Evolutionary conservation across 495 filamentous ascomycete species (phyloP), one percentile per base, ranked within the genome.

Genomic region (Hypomontagnella submonticulosa): DNA sequence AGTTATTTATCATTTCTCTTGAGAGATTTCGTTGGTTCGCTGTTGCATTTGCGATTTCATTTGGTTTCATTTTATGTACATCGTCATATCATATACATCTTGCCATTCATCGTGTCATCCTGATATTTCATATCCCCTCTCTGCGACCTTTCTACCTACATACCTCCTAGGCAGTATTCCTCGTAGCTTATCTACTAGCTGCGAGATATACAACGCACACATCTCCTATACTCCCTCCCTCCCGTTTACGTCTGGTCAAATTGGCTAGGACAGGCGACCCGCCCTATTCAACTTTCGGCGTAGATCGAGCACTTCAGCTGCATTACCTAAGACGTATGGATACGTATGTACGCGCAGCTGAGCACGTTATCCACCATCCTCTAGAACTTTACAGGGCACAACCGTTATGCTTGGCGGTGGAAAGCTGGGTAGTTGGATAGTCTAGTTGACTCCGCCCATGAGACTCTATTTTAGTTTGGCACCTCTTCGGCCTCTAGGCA

Each of bases 1-100:
- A 73, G 74, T 73, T 64, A 13, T 23, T 46, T 57, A 42, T 57
- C 19, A 46, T 49, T 42, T 36, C 7, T 37, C 10, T 56, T 10
- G 27, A 37, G n/a, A 15, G 7, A 5, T 50, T 38, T 15, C 37
- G 13, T 52, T 34, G 16, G 52, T 23, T 46, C 12, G 12, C 38
- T 23, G 13, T 46, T 20, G n/a, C 34, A 41, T 41, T 36, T 40
- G 11, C 30, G n/a, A 15, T 61, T 12, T 52, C 12, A 12, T 46
- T 12, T 1, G 15, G 57, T 60, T 44, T 44, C 47, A 51, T 60
- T 38, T 51, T 23, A 41, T 59, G 57, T 50, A 52, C 34, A 60
- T 60, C 57, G 18, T 51, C 47, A 51, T 58, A 49, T 33, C 48
- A n/a, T 37, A 36, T 51, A 38, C 40, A 11, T n/a, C 15, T 16